phyloP scores from a whole-genome alignment of 495 filamentous ascomycete species.

The Aspergillus homomorphus region DNA sequence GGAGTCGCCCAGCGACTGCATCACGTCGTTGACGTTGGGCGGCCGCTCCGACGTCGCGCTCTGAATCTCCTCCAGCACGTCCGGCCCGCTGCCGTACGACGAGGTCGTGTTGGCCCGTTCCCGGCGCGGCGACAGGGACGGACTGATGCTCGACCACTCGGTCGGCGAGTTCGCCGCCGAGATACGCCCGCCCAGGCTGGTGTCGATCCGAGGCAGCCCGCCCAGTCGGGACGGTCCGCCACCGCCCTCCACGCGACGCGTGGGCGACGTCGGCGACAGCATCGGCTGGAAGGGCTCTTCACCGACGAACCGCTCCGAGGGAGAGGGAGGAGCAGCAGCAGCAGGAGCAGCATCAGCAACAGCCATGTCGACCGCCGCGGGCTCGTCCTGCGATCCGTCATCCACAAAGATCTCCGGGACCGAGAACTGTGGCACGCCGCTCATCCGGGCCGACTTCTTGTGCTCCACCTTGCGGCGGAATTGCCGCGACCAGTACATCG shows the following conservation, averaged over 20 bases:
- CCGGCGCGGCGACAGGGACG: constrained; percentile 40
- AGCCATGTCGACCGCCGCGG: constrained; percentile 20
- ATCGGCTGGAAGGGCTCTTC: constrained; percentile 21
- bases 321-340: constrained; percentile 6
- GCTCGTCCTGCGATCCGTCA: constrained; percentile 51
- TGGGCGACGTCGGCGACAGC: constrained; percentile 39
- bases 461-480: constrained; percentile 71
- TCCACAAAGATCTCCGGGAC: constrained; percentile 93
- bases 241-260: constrained; percentile 25
- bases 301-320: constrained; percentile 2
- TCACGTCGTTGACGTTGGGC: constrained; percentile 66
- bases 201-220: constrained; percentile 41
- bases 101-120: constrained; percentile 22
- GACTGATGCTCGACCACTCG: constrained; percentile 46
- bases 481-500: constrained; percentile 79
- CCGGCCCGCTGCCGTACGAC: constrained; percentile 31
- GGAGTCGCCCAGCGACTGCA: constrained; percentile 78
- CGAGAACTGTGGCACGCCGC: constrained; percentile 70
- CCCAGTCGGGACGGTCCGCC: constrained; percentile 20
- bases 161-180: constrained; percentile 37
- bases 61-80: constrained; percentile 16
- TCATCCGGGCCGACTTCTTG: constrained; percentile 70
- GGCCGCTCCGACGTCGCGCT: constrained; percentile 52
- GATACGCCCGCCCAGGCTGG: constrained; percentile 30
- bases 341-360: no score